A percentile compares a stretch with the other conserved stretches of the same genome.
Evolutionary conservation across 2,329 filamentous ascomycete genomes (phyloP).

Genomic region (Microsporum ferrugineum): DNA sequence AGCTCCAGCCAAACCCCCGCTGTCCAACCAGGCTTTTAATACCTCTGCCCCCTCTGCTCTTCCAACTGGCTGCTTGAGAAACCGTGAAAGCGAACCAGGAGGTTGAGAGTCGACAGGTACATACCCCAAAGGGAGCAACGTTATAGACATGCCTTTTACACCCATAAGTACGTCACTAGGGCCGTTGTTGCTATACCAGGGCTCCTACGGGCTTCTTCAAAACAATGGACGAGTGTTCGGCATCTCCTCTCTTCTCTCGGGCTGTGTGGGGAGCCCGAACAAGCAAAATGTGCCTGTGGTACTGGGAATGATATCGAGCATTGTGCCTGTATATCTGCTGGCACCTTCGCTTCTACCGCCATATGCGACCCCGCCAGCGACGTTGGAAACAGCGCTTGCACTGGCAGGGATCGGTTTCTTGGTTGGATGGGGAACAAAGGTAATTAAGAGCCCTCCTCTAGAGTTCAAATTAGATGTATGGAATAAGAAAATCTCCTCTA

Average conservation of each 20-base stretch:
- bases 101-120: neutral
- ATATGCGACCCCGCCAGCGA: slow-evolving; percentile 30
- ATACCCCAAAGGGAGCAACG: slow-evolving; percentile 16
- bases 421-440: slow-evolving; percentile 44
- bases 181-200: slow-evolving; percentile 41
- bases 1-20: no score
- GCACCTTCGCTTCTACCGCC: slow-evolving; percentile 36
- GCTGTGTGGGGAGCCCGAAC: slow-evolving; percentile 31
- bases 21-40: neutral
- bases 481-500: neutral
- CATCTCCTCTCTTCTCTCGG: slow-evolving; percentile 38
- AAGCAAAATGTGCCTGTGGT: slow-evolving; percentile 37
- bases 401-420: slow-evolving; percentile 35
- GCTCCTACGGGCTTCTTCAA: slow-evolving; percentile 39
- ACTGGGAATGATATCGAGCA: slow-evolving; percentile 36
- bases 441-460: slow-evolving; percentile 26
- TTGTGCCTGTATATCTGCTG: slow-evolving; percentile 31
- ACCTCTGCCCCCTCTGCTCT: neutral
- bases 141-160: slow-evolving; percentile 30
- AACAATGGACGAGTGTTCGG: slow-evolving; percentile 44
- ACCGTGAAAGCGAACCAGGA: neutral
- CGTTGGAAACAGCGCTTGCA: slow-evolving; percentile 26
- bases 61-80: neutral
- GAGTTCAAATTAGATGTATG: neutral
- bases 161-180: slow-evolving; percentile 42